Base-by-base conservation (phyloP, 768 basidiomycete species). In the Collybiopsis confluens region DNA sequence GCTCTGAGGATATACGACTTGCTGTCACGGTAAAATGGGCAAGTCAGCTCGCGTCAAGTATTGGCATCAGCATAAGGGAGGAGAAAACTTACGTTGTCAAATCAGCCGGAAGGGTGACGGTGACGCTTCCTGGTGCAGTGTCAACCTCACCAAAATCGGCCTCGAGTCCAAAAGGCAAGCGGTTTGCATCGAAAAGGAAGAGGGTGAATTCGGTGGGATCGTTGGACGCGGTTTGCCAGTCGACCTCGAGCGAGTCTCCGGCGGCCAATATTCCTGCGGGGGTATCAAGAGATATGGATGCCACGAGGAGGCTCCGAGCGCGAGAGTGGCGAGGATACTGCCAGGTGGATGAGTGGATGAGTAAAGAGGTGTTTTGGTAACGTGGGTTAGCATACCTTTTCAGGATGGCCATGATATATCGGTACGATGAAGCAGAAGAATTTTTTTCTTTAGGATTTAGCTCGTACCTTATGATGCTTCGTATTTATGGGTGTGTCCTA, bases 91-190 rank as follows among this genome's bases (percentile, higher is more conserved):
- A 52, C 51, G 38, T 33, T 15, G 21, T 21, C 38, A 52, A 41
- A 27, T 18, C 27, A 15, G 20, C 41, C 16, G 41, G 51, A 52
- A 52, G 38, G 21, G 41, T 43, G 0, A 52, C 51, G 3, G 37
- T 33, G 1, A 28, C 38, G 11, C 24, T 40, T 21, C 41, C 51
- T 10, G 51, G 10, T 10, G 51, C n/a, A 5, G 51, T 52, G 18
- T 42, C 13, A 6, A 52, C 41, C 43, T 52, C 51, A 20, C 51
- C 51, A 20, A 52, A 52, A 20, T 52, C 41, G 1, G 51, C 51
- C 15, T 27, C 38, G 16, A 52, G 38, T 21, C 51, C 51, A 16
- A 52, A 52, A 10, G 51, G 51, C 11, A 52, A 40, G n/a, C 43
- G 27, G 20, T 13, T 28, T 26, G 51, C 40, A 9, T 52, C n/a